Evolutionary conservation across 1,284 basidiomycete genomes (phyloP).

Genomic region (Naganishia sp.): DNA sequence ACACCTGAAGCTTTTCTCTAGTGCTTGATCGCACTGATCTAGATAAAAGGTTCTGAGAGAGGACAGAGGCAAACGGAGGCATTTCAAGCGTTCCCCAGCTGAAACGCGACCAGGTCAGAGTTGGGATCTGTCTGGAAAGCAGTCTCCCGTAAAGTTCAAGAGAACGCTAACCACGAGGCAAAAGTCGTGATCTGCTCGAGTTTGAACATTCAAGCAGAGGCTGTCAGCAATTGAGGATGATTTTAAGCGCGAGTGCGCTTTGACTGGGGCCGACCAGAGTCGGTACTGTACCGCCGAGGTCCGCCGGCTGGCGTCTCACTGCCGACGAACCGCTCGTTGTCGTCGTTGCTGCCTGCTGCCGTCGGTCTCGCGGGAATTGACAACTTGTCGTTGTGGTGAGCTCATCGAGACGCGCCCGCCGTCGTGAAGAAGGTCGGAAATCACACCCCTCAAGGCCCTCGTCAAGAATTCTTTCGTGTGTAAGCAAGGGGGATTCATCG

Average conservation of each 20-base stretch:
- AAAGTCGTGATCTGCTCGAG: no score
- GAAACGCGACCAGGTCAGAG: no score
- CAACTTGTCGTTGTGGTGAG: slow-evolving; percentile 2
- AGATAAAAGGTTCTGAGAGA: no score
- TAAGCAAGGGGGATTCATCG: slow-evolving; percentile 28
- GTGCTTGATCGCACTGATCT: no score
- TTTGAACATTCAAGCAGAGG: no score
- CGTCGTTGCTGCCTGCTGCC: neutral
- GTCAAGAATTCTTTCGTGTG: slow-evolving; percentile 30
- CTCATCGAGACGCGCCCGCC: neutral
- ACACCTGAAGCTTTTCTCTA: no score
- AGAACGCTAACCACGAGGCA: no score
- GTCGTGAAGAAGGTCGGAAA: slow-evolving; percentile 12
- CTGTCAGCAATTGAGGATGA: no score
- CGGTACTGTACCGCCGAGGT: neutral
- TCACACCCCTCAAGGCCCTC: slow-evolving; percentile 23
- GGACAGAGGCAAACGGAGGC: neutral
- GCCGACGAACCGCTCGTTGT: neutral
- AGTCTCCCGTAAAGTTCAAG: no score
- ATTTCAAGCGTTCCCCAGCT: no score
- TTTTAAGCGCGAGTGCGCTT: neutral
- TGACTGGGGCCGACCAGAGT: neutral
- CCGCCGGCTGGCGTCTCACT: neutral
- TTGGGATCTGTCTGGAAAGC: no score
- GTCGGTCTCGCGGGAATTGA: slow-evolving; percentile 1